Evolutionary conservation across 768 basidiomycete species (phyloP), one percentile per base, ranked within the genome.

Genomic region (Punctularia strigosozonata): DNA sequence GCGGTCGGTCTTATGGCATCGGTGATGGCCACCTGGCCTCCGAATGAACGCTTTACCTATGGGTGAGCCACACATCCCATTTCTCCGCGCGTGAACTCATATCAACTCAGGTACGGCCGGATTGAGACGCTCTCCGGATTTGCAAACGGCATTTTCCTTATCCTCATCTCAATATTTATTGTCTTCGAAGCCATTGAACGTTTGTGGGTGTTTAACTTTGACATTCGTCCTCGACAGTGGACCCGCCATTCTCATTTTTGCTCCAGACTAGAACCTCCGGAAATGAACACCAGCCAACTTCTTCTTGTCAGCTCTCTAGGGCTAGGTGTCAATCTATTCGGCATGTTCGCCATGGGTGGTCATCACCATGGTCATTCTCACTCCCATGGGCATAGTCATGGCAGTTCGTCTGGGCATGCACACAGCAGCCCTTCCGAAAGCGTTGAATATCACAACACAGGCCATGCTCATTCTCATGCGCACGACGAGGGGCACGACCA

Each of bases 291-390:
- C 3, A 84, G 73, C 45, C 94, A 97, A 52, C 68, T 99, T 0
- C 59, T 99, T 28, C 66, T 95, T 1, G 84, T 99, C 37, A 94
- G 89, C 44, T 74, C 80, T 4, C 58, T 97, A 20, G 95, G 95
- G 6, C 64, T 99, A 7, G 89, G 69, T 1, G 90, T 99, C 34
- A 99, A 99, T 56, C 61, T 99, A 15, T 98, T 97, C 49, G 95
- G 95, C 25, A 95, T 99, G 90, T 87, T 91, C 54, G 95, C 95
- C 1, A 99, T 95, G 71, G 95, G 95, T 4, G 91, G 90, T 3
- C 89, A 92, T 55, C 81, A 84, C 53, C 86, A 88, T 46, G 49
- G 43, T 36, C 46, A 54, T 12, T 50, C 50, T 5, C 65, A 69
- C 43, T 55, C 60, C 23, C 66, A 65, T 50, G 17, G 43, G 22